phyloP scores from a whole-genome alignment of 1,284 basidiomycete genomes.

The Cutaneotrichosporon cutaneum region DNA sequence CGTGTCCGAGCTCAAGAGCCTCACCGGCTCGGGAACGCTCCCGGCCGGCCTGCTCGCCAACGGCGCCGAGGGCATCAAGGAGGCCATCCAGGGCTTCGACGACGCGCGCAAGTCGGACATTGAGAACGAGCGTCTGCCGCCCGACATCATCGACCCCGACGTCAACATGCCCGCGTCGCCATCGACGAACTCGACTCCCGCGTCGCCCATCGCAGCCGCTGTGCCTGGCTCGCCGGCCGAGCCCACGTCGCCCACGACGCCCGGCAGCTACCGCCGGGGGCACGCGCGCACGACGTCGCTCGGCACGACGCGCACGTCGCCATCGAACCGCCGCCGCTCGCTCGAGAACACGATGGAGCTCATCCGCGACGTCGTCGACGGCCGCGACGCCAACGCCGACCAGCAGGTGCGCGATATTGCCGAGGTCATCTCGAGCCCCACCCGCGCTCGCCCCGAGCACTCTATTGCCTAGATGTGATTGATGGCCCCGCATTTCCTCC shows the following conservation, averaged over 20 bases:
- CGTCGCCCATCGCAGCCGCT: slow-evolving; percentile 19
- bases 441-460: slow-evolving; percentile 26
- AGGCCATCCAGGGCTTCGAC: slow-evolving; percentile 89
- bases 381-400: slow-evolving; percentile 56
- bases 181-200: slow-evolving; percentile 51
- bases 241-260: slow-evolving; percentile 39
- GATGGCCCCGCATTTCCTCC: slow-evolving; percentile 1
- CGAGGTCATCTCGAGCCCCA: slow-evolving; percentile 51
- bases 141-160: slow-evolving; percentile 78
- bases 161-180: slow-evolving; percentile 57
- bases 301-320: slow-evolving; percentile 94
- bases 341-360: slow-evolving; percentile 94
- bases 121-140: slow-evolving; percentile 95
- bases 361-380: slow-evolving; percentile 85
- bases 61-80: slow-evolving; percentile 93
- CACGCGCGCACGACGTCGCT: slow-evolving; percentile 84
- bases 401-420: slow-evolving; percentile 48
- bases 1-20: slow-evolving; percentile 93
- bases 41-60: slow-evolving; percentile 84
- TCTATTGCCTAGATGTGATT: slow-evolving; percentile 20
- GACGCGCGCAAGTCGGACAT: slow-evolving; percentile 99
- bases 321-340: slow-evolving; percentile 85
- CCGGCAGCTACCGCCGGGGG: slow-evolving; percentile 55
- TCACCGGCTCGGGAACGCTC: slow-evolving; percentile 72
- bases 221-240: slow-evolving; percentile 41